A percentile compares a stretch with the other conserved stretches of the same genome.
Evolutionary conservation across 2,329 filamentous ascomycete genomes (phyloP).

Genomic region (Cladobotryum mycophilum): DNA sequence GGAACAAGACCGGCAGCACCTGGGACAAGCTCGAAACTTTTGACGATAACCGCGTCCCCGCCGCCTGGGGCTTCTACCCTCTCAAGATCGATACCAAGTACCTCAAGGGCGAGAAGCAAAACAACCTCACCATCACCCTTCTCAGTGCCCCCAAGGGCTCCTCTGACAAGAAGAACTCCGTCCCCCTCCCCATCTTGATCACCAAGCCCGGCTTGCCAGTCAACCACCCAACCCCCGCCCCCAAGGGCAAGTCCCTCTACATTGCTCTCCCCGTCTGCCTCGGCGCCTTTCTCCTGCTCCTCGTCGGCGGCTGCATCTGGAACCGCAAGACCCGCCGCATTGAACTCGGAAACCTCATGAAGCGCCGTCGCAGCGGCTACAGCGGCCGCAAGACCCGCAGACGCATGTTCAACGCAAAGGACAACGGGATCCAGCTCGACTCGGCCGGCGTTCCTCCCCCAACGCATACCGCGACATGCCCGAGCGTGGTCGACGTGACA

Average conservation of each 20-base stretch:
- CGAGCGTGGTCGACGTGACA: conserved; percentile 30
- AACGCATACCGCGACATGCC: conserved; percentile 32
- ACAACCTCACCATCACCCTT: conserved; percentile 46
- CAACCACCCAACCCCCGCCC: conserved; percentile 26
- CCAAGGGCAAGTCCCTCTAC: conserved; percentile 37
- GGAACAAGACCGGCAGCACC: conserved; percentile 31
- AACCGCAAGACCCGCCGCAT: conserved; percentile 47
- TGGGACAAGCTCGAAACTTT: conserved; percentile 31
- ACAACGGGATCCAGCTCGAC: conserved; percentile 36
- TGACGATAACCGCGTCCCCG: conserved; percentile 27
- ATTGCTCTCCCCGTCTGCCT: conserved; percentile 48
- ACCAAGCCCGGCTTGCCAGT: conserved; percentile 29
- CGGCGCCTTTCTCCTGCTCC: conserved; percentile 39
- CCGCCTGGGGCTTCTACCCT: conserved; percentile 43
- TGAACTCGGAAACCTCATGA: conserved; percentile 46
- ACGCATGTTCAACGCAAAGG: conserved; percentile 28
- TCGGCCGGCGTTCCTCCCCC: conserved; percentile 13
- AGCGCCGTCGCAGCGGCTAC: conserved; percentile 39
- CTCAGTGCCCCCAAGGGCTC: conserved; percentile 31
- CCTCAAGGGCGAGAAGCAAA: conserved; percentile 30
- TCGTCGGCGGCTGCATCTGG: conserved; percentile 52
- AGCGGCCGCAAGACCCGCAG: conserved; percentile 31
- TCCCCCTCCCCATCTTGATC: conserved; percentile 35
- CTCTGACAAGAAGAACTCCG: conserved; percentile 33
- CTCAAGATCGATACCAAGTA: conserved; percentile 34